Evolutionary conservation across 2,329 filamentous ascomycete genomes (phyloP), one percentile per base, ranked within the genome.

Genomic region (Monilinia fructicola): DNA sequence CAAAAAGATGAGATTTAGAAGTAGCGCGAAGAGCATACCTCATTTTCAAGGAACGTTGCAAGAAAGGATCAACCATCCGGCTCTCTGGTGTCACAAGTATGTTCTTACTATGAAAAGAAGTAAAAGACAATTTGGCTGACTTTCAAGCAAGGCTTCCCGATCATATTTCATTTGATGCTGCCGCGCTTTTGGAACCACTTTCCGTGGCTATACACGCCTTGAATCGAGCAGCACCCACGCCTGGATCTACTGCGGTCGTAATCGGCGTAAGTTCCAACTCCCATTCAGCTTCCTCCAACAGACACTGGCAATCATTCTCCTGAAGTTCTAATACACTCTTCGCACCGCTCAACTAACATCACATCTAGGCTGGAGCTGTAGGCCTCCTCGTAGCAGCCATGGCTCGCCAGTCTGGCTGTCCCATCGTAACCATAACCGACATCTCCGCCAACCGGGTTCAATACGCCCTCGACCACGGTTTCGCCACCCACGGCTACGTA

Each of bases 41-140:
- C 86, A 88, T 73, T 87, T 84, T 70, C 85, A 87, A 73, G 85
- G 85, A 35, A 87, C 85, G 7, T 77, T 88, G 5, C 86, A 88
- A 71, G 85, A 87, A 72, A 81, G 80, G 67, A 86, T 88, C 71
- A 88, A 88, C 70, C 85, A 87, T 72, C 85, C 84, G 5, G 85
- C 85, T 7, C 76, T 78, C 42, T 88, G 85, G 85, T 87, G 85
- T 68, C 84, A 88, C 74, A 87, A 84, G 84, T 85, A 76, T 73
- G 81, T 75, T 28, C 35, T 18, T 38, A 9, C 16, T 12, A 1
- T n/a, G 21, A 28, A 14, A 10, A 5, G 3, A 14, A 2, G 6
- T 26, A 11, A 4, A 2, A 40, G n/a, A 26, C 6, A 23, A 40
- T n/a, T 28, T 63, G 38, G 50, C 63, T 71, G 35, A 70, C 18